Base-by-base conservation (phyloP, 73 alveolate species). In the Halteria grandinella region DNA sequence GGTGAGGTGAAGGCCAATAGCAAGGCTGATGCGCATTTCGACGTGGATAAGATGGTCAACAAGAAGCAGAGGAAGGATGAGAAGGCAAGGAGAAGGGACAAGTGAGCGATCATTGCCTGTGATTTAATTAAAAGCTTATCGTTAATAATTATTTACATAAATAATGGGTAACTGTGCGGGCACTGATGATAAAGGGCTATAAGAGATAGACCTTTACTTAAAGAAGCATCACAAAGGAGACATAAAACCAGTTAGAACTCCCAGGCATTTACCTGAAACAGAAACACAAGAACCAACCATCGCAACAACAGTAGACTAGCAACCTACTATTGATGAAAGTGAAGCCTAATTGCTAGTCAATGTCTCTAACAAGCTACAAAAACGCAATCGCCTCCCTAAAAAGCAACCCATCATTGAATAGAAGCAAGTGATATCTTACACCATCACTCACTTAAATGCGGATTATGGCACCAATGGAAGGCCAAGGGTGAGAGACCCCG, bases 401-500 rank as follows among this genome's bases (percentile, higher is more conserved):
- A 39, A 39, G 50, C 15, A 15, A 39, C 41, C 3, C 27, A 11
- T 40, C 78, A n/a, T n/a, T n/a, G n/a, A n/a, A n/a, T n/a, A n/a
- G 4, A 17, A 62, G 27, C 18, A 36, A 31, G 40, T 62, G 21
- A 4, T 6, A 10, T 57, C 36, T 14, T 7, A 34, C 50, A 17
- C 5, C 41, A 52, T 40, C 3, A 20, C 41, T 23, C 20, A 23
- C 27, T 14, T 62, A 2, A 60, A 41, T 23, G 44, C 27, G 7
- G 78, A 62, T 39, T 12, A 20, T 6, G 78, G 78, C 8, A 7
- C 57, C 15, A 27, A 24, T 20, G 78, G 78, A 4, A 36, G 78
- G 14, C 78, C 78, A 62, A 62, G 78, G 43, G 55, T 62, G 32
- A 62, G 43, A 43, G 78, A 62, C 20, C n/a, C n/a, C n/a, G 78